Conservation (phyloP, 805 yeast genomes). For the Saturnispora zaruensis region DNA sequence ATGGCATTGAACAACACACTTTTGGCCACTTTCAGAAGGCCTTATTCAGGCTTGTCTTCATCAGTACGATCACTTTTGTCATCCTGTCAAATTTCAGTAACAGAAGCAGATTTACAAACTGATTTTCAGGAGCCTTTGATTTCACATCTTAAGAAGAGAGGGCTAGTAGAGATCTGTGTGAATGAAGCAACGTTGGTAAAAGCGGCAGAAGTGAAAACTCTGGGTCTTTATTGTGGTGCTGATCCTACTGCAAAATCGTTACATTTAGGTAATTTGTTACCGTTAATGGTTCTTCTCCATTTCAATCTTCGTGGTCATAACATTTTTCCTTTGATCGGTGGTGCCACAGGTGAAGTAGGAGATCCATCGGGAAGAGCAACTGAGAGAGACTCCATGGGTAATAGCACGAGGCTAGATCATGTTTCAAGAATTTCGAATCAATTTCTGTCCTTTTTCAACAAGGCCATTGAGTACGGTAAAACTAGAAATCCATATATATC, state of each 20-base stretch:
- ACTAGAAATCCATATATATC: constrained; percentile 32
- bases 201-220: constrained; percentile 25
- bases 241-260: constrained; percentile 90
- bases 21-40: not conserved
- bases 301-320: constrained; percentile 79
- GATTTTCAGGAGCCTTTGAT: constrained; percentile 35
- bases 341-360: constrained; percentile 94
- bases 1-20: not conserved
- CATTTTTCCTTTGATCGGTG: constrained; percentile 80
- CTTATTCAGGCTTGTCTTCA: constrained; percentile 9
- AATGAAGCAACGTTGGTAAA: constrained; percentile 26
- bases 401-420: constrained; percentile 44
- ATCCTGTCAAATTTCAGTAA: constrained; percentile 15
- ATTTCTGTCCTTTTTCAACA: constrained; percentile 47
- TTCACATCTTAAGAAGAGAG: constrained; percentile 35
- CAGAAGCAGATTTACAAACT: constrained; percentile 18
- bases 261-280: constrained; percentile 86
- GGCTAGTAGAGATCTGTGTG: constrained; percentile 36
- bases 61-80: constrained; percentile 18
- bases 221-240: constrained; percentile 84
- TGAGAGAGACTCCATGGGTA: constrained; percentile 59
- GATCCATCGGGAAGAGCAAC: constrained; percentile 90
- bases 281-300: constrained; percentile 77
- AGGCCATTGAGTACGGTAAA: constrained; percentile 55
- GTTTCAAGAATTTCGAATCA: constrained; percentile 53